These are phyloP conservation scores for Teunomyces cretensis DNA, from an alignment of 805 yeast species.

Conservation along the genomic window DNA sequence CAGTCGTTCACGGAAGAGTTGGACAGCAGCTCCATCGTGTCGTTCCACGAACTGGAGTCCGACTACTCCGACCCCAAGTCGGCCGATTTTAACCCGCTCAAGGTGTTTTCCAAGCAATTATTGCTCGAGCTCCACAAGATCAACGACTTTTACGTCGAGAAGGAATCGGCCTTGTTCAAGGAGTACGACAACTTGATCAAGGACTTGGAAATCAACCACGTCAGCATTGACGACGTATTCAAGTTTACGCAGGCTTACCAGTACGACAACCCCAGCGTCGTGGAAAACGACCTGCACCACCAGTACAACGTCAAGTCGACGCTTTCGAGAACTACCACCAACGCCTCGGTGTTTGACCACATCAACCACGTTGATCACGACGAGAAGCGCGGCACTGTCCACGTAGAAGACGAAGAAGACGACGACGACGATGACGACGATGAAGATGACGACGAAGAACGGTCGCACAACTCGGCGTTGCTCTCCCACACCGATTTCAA, in stretches of 20 bases:
- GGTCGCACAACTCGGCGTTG: conserved; percentile 44
- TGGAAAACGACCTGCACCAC: conserved; percentile 18
- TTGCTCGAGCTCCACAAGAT: conserved; percentile 51
- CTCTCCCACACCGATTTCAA: conserved; percentile 50
- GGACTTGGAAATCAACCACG: conserved; percentile 42
- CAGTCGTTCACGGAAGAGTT: conserved; percentile 15
- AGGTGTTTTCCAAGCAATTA: conserved; percentile 47
- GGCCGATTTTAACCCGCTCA: conserved; percentile 26
- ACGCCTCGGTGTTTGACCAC: conserved; percentile 28
- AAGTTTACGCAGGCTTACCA: conserved; percentile 26
- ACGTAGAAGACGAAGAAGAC: conserved; percentile 13
- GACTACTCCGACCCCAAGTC: conserved; percentile 8
- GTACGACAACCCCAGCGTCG: conserved; percentile 10
- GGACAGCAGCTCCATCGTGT: conserved; percentile 17
- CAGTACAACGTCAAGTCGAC: conserved; percentile 19
- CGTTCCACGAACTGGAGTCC: conserved; percentile 9
- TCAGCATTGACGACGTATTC: conserved; percentile 26
- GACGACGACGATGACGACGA: conserved; percentile 38
- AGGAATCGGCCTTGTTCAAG: conserved; percentile 46
- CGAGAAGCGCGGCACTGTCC: conserved; percentile 16
- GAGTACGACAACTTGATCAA: conserved; percentile 46
- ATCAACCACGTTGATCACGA: conserved; percentile 24
- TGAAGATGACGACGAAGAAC: conserved; percentile 24
- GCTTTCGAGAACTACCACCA: conserved; percentile 20
- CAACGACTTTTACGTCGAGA: conserved; percentile 48